Evolutionary conservation across 2,329 filamentous ascomycete species (phyloP).

Genomic region (Lecanosticta acicola): DNA sequence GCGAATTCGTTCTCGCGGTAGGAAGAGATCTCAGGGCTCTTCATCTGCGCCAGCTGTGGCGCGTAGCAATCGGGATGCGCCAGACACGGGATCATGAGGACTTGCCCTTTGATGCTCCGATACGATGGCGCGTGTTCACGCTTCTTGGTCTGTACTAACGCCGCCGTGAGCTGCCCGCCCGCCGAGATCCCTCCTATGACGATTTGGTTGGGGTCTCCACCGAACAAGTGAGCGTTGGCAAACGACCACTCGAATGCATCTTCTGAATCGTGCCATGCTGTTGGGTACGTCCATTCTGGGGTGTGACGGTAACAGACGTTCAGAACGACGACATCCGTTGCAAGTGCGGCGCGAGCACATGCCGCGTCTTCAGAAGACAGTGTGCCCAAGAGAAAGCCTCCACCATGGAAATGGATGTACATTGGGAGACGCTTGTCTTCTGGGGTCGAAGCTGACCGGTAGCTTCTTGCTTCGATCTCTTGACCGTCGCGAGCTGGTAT

Average conservation of each 20-base stretch:
- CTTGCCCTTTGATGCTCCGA: conserved; percentile 44
- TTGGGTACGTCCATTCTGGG: conserved; percentile 50
- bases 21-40: conserved; percentile 40
- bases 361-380: conserved; percentile 49
- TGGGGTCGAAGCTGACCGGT: conserved; percentile 37
- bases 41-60: conserved; percentile 34
- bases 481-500: conserved; percentile 43
- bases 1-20: conserved; percentile 45
- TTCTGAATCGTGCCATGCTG: conserved; percentile 49
- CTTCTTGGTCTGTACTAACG: conserved; percentile 39
- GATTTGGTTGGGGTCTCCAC: conserved; percentile 37
- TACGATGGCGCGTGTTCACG: conserved; percentile 20
- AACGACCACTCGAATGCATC: conserved; percentile 54
- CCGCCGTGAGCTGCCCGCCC: conserved; percentile 42
- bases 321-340: conserved; percentile 42
- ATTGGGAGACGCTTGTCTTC: conserved; percentile 38
- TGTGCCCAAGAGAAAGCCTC: conserved; percentile 53
- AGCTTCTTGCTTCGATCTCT: conserved; percentile 43
- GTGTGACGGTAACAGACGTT: conserved; percentile 57
- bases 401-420: conserved; percentile 49
- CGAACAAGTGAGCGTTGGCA: conserved; percentile 35
- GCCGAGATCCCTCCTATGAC: conserved; percentile 49
- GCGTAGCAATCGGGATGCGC: conserved; percentile 35
- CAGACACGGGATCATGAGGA: conserved; percentile 49
- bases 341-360: conserved; percentile 46